Base-by-base conservation (phyloP, 176 grass and related monocot genomes). In the Zea luxurians region DNA sequence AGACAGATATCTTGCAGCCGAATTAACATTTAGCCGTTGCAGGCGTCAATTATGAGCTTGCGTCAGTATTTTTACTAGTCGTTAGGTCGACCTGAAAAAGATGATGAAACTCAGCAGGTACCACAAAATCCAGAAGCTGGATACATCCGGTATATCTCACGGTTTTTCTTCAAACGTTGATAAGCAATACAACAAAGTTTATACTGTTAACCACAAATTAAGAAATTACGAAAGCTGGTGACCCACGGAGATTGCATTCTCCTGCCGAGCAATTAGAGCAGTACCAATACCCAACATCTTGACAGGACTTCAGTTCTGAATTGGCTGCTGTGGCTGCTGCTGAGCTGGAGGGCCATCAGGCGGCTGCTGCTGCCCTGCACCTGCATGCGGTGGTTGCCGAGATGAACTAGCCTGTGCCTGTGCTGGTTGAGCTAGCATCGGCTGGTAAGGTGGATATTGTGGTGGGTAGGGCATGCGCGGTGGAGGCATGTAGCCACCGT, bases 391-490 rank as follows among this genome's bases (percentile, higher is more conserved):
- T 62, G 61, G 76, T 61, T 80, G 80, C 27, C 80, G 80, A 5
- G 78, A 84, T 50, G 87, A 86, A 72, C 73, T 79, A 27, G 71
- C 76, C 37, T 87, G 90, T 36, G 55, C 10, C 34, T 89, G 93
- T 2, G 50, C 60, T 27, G 83, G 78, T 16, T 61, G 85, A 1
- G 71, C 74, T 37, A 89, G 64, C 74, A 85, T 84, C 0, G 87
- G 78, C 74, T 90, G 90, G 53, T 95, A 92, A 37, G 88, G 92
- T 9, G 87, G 84, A 84, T 92, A 86, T 61, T 86, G 87, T 2
- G 91, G 91, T 53, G 88, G 78, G 57, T 92, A 94, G 20, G 78
- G 80, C 88, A 90, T 83, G 70, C 59, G 94, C 35, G 86, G 88
- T n/a, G 90, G 90, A 3, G 66, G 70, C 79, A 88, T 83, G 70